Conservation (phyloP, 805 yeast genomes). For the Tetrapisispora nanseiensis region DNA sequence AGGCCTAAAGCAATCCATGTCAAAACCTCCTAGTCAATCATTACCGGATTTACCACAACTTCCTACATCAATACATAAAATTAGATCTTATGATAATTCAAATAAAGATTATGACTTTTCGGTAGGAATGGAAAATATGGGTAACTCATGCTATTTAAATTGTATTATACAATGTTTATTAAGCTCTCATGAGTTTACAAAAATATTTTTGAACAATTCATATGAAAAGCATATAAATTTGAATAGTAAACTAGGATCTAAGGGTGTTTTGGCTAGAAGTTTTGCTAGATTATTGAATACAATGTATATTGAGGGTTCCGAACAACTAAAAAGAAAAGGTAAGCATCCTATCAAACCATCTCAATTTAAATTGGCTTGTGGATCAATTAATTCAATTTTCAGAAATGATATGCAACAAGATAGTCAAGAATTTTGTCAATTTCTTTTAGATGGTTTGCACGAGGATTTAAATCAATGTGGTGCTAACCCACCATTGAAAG, state of each 20-base stretch:
- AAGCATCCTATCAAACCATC: conserved; percentile 41
- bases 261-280: conserved; percentile 65
- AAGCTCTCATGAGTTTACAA: conserved; percentile 59
- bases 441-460: conserved; percentile 79
- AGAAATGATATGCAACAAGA: conserved; percentile 83
- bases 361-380: conserved; percentile 60
- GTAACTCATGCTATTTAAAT: conserved; percentile 91
- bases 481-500: conserved; percentile 41
- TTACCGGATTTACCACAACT: conserved; percentile 16
- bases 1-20: not conserved
- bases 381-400: conserved; percentile 65
- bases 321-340: conserved; percentile 13
- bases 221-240: conserved; percentile 63
- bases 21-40: conserved; percentile 11
- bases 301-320: conserved; percentile 36
- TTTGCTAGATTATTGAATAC: conserved; percentile 55
- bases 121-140: conserved; percentile 74
- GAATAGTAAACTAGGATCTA: conserved; percentile 66
- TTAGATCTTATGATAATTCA: not conserved
- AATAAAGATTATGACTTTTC: conserved; percentile 32
- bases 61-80: conserved; percentile 5
- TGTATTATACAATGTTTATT: conserved; percentile 76
- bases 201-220: conserved; percentile 53
- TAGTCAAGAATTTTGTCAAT: conserved; percentile 86
- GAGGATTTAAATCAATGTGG: conserved; percentile 78